phyloP scores from a whole-genome alignment of 257 asterid genomes.

The Nicotiana obtusifolia region DNA sequence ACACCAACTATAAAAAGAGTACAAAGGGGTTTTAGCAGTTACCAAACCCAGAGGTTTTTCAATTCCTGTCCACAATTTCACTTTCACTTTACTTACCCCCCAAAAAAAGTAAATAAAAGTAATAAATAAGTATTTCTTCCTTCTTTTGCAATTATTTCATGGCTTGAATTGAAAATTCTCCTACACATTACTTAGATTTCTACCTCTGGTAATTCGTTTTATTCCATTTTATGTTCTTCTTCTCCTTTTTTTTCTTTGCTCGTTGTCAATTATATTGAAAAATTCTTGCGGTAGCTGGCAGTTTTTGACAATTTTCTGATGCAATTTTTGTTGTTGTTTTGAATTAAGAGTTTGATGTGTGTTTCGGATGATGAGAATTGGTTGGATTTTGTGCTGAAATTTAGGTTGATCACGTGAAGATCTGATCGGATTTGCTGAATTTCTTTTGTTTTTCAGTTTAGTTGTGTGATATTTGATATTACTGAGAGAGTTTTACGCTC shows the following conservation, averaged over 20 bases:
- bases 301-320: background rate
- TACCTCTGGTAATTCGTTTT: background rate
- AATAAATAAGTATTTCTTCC: background rate
- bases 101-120: background rate
- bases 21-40: slow-evolving; percentile 6
- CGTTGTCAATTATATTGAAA: background rate
- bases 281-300: background rate
- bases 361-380: background rate
- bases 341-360: background rate
- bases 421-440: slow-evolving; percentile 9
- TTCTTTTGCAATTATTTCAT: background rate
- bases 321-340: background rate
- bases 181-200: background rate
- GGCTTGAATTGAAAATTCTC: background rate
- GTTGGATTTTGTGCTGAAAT: slow-evolving; percentile 4
- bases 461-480: background rate
- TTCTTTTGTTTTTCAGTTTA: background rate
- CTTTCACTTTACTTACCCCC: background rate
- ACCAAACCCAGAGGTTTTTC: slow-evolving; percentile 20
- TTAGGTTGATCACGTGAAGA: slow-evolving; percentile 10
- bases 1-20: background rate
- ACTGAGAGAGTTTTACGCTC: background rate
- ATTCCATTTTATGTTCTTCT: background rate
- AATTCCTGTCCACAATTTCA: slow-evolving; percentile 10
- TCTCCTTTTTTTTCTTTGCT: background rate